phyloP scores from a whole-genome alignment of 2,329 filamentous ascomycete genomes.

The Microascus cirrosus region DNA sequence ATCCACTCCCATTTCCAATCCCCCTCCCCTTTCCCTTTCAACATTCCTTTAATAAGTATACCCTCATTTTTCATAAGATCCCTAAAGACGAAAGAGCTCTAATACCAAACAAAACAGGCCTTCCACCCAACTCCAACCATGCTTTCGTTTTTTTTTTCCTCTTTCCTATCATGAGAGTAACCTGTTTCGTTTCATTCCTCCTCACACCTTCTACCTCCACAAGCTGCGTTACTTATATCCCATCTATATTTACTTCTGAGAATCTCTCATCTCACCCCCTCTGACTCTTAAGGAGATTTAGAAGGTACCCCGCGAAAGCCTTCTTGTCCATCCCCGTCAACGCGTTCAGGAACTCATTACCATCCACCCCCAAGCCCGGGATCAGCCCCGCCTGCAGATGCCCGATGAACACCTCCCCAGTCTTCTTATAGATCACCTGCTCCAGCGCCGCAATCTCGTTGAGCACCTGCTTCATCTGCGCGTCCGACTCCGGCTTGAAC shows the following conservation, averaged over 20 bases:
- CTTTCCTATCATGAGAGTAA: not conserved
- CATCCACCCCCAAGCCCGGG: slow-evolving; percentile 51
- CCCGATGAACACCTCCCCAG: slow-evolving; percentile 68
- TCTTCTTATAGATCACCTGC: slow-evolving; percentile 83
- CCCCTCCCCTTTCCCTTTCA: no score
- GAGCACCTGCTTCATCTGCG: slow-evolving; percentile 78
- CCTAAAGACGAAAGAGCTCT: no score
- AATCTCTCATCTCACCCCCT: slow-evolving; percentile 13
- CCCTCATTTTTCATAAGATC: no score
- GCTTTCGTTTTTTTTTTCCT: not conserved
- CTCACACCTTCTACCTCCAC: not conserved
- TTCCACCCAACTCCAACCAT: no score
- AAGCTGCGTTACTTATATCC: no score
- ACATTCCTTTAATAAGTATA: no score
- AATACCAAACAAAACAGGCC: no score
- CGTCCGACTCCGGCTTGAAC: slow-evolving; percentile 72
- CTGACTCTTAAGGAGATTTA: slow-evolving; percentile 39
- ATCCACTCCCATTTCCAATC: no score
- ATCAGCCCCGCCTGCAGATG: slow-evolving; percentile 56
- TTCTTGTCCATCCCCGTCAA: slow-evolving; percentile 50
- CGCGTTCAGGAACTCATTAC: slow-evolving; percentile 45
- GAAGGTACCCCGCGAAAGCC: slow-evolving; percentile 53
- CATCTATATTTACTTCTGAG: not conserved
- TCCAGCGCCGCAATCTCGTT: slow-evolving; percentile 80
- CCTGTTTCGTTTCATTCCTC: not conserved